Evolutionary conservation across 1,284 basidiomycete species (phyloP), one percentile per base, ranked within the genome.

Genomic region (Rhizopogon hawkerae): DNA sequence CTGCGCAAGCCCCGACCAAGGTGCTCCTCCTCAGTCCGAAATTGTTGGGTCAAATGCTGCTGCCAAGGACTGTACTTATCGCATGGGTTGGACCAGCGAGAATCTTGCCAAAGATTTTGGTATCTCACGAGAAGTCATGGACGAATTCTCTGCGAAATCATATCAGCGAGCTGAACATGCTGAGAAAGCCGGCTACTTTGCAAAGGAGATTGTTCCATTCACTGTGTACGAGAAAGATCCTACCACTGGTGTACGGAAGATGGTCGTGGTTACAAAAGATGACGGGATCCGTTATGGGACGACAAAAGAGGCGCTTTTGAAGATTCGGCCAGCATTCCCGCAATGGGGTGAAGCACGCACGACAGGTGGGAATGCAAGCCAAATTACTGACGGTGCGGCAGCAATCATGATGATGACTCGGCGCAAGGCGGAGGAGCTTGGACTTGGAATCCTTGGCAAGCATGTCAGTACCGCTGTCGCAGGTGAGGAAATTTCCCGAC

Each of bases 21-120:
- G 83, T 24, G 78, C 78, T 6, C 78, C 79, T 1, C 54, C 61
- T 18, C 77, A 79, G 51, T 85, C 82, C 39, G 81, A 82, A 49
- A 70, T 78, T 8, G 72, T 87, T 31, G 68, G 74, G 21, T 63
- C 62, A 14, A 73, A 81, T 57, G 56, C 66, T 4, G 65, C 75
- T 4, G 74, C 85, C 2, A 72, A 62, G 41, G 85, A 89, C 56
- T 83, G 81, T 55, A 62, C 68, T 26, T 65, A 80, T 67, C 85
- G 85, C 21, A 92, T 92, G 89, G 88, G 89, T 8, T 91, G 89
- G 89, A 91, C 90, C 1, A 85, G 80, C 50, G 85, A 89, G 65
- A 89, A 87, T 56, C 80, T 87, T 44, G 88, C 87, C 10, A 72
- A 72, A 47, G 82, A 95, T 50, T 96, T 89, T 69, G 75, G 81